A percentile compares a stretch with the other conserved stretches of the same genome.
Evolutionary conservation across 768 basidiomycete species (phyloP).

Genomic region (Auriscalpium vulgare): DNA sequence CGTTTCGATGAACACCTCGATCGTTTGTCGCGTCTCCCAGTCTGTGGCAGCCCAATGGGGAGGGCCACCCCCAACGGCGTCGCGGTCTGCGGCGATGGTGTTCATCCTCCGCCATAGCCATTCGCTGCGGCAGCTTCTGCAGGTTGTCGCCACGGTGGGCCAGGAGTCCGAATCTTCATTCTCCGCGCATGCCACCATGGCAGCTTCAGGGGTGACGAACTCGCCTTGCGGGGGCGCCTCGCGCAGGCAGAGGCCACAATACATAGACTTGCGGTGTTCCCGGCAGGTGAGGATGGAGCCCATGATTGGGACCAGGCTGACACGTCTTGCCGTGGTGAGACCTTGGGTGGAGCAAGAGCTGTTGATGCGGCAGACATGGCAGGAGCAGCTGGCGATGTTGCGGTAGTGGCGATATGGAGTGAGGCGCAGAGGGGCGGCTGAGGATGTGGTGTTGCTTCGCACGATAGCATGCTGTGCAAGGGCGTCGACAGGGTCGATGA

Average conservation of each 20-base stretch:
- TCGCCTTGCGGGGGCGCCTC: constrained; percentile 42
- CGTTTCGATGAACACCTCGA: constrained; percentile 68
- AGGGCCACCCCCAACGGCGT: constrained; percentile 43
- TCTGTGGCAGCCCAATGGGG: constrained; percentile 31
- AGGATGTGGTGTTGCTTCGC: constrained; percentile 23
- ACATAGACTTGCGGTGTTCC: constrained; percentile 55
- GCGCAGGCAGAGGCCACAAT: constrained; percentile 65
- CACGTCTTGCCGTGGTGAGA: constrained; percentile 43
- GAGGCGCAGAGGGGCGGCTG: constrained; percentile 13
- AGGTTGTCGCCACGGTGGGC: constrained; percentile 59
- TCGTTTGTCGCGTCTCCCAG: constrained; percentile 59
- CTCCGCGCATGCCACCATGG: constrained; percentile 43
- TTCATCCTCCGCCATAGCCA: constrained; percentile 55
- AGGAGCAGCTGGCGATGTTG: constrained; percentile 44
- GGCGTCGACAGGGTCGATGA: constrained; percentile 55
- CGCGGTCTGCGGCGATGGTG: constrained; percentile 40
- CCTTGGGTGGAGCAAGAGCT: constrained; percentile 42
- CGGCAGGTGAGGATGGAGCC: constrained; percentile 47
- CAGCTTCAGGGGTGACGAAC: constrained; percentile 14
- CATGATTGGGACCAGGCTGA: constrained; percentile 32
- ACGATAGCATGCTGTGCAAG: constrained; percentile 42
- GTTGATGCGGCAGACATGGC: constrained; percentile 67
- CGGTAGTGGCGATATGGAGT: constrained; percentile 57
- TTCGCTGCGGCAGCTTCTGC: constrained; percentile 57
- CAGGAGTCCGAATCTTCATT: constrained; percentile 70